A percentile compares a stretch with the other conserved stretches of the same genome.
Evolutionary conservation across 2,329 filamentous ascomycete genomes (phyloP).

Genomic region (Cytospora piceicola): DNA sequence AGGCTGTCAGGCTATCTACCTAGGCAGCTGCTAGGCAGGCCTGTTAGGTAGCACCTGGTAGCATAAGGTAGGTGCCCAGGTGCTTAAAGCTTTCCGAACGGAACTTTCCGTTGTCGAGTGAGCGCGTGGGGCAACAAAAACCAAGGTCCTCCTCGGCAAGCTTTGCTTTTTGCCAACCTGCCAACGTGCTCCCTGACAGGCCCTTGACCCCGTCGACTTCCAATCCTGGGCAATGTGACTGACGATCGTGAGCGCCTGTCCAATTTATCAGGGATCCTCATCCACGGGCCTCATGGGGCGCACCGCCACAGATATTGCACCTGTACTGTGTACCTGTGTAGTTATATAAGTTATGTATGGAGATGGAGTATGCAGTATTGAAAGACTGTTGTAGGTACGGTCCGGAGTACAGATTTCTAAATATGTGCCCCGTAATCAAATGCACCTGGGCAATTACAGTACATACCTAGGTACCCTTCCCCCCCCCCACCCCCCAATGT

Average conservation of each 20-base stretch:
- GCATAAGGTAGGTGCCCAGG: too few species aligned
- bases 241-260: conserved; percentile 26
- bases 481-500: too few species aligned
- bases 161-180: conserved; percentile 26
- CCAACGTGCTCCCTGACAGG: neutral
- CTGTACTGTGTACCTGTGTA: neutral
- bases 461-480: too few species aligned
- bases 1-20: too few species aligned
- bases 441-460: too few species aligned
- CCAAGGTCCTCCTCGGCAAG: neutral
- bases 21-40: too few species aligned
- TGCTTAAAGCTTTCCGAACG: neutral
- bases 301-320: conserved; percentile 20
- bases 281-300: neutral
- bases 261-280: conserved; percentile 3
- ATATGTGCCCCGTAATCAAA: too few species aligned
- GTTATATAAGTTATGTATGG: neutral
- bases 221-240: conserved; percentile 26
- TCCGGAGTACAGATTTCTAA: neutral
- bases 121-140: conserved; percentile 1
- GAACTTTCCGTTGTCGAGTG: neutral
- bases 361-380: neutral
- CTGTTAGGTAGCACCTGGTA: too few species aligned
- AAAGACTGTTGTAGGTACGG: too few species aligned
- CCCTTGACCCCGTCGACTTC: conserved; percentile 19